phyloP scores from a whole-genome alignment of 2,329 filamentous ascomycete species.

The Parafenestella ontariensis region DNA sequence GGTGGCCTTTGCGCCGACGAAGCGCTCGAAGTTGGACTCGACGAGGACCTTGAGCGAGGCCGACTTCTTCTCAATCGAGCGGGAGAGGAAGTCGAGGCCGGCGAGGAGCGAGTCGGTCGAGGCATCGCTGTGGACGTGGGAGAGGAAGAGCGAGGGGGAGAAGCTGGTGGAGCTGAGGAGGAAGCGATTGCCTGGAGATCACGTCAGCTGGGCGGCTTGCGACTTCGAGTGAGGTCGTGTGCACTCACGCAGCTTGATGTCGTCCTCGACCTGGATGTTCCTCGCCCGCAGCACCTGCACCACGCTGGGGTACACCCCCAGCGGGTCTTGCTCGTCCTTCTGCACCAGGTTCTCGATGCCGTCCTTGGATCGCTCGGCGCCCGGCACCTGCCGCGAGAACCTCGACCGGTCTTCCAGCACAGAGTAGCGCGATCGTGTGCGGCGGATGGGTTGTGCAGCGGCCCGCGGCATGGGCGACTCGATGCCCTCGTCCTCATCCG shows the following conservation, averaged over 20 bases:
- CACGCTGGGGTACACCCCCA: conserved; percentile 88
- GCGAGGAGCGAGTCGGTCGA: conserved; percentile 81
- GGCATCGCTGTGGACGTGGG: conserved; percentile 85
- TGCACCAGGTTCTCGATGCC: conserved; percentile 81
- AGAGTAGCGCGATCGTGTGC: conserved; percentile 83
- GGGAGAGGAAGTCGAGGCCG: conserved; percentile 84
- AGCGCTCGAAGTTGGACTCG: conserved; percentile 97
- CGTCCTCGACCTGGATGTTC: conserved; percentile 84
- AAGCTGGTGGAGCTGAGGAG: conserved; percentile 95
- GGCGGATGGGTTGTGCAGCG: conserved; percentile 32
- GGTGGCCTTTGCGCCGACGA: conserved; percentile 95
- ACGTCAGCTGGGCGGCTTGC: conserved; percentile 10
- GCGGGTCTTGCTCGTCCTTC: conserved; percentile 89
- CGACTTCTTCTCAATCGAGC: conserved; percentile 96
- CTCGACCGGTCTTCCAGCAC: conserved; percentile 79
- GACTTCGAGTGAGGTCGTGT: not conserved
- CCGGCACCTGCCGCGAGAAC: conserved; percentile 71
- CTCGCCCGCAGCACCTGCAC: conserved; percentile 77
- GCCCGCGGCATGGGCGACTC: conserved; percentile 57
- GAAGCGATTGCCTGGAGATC: conserved; percentile 78
- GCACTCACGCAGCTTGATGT: conserved; percentile 74
- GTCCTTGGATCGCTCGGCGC: conserved; percentile 71
- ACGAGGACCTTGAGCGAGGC: conserved; percentile 95
- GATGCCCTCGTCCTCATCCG: conserved; percentile 58
- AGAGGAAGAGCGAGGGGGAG: conserved; percentile 88